Evolutionary conservation across 208 protist genomes (phyloP).

Genomic region (Trichomonas gallinae): DNA sequence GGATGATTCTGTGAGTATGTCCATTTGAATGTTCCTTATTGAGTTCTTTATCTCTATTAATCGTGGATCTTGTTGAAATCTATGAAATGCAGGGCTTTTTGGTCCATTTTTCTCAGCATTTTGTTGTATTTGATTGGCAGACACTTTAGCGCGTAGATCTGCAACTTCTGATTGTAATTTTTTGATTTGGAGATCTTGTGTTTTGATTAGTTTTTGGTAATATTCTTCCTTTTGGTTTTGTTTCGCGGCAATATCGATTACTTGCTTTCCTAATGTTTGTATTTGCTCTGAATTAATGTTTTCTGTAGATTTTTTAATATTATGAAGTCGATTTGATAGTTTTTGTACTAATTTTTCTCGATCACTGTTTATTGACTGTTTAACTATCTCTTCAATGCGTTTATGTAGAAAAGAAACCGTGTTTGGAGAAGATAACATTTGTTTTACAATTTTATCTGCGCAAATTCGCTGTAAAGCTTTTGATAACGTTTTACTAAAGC

Average conservation of each 20-base stretch:
- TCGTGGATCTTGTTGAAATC: background rate
- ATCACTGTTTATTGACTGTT: background rate
- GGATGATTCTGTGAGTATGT: background rate
- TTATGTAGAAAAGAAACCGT: background rate
- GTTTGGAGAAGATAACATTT: background rate
- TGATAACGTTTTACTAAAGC: background rate
- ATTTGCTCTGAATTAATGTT: background rate
- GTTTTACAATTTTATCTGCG: background rate
- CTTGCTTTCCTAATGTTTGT: background rate
- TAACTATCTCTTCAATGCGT: background rate
- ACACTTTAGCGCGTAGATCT: background rate
- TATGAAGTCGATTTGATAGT: background rate
- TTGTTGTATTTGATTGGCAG: background rate
- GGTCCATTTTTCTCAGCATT: background rate
- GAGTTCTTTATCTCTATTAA: background rate
- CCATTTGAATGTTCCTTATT: background rate
- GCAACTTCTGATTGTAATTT: background rate
- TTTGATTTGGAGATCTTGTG: background rate
- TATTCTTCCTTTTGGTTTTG: background rate
- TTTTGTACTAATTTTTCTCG: background rate
- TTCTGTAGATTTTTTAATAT: background rate
- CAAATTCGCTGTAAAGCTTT: background rate
- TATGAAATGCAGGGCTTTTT: background rate
- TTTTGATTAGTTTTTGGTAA: background rate
- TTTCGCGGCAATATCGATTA: background rate